Percentiles rank a stretch among this genome's conserved stretches.
Conservation (phyloP, 768 basidiomycete species). For the Chiua virens region DNA sequence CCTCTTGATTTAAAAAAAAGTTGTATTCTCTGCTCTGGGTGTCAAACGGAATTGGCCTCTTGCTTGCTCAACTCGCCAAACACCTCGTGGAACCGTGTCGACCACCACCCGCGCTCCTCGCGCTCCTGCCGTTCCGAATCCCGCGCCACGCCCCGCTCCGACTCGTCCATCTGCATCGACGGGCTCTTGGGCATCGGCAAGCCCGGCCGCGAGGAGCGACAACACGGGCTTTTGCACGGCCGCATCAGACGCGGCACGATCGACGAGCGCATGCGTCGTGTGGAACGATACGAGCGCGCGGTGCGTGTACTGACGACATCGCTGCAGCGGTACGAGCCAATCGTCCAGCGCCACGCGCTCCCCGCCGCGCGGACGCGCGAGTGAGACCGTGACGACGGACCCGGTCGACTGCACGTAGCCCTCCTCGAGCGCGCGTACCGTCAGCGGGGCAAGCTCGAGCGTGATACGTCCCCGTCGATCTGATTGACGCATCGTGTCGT, state of each 20-base stretch:
- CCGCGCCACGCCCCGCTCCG: constrained; percentile 26
- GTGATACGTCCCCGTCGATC: constrained; percentile 35
- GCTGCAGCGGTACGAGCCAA: constrained; percentile 54
- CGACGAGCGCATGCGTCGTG: constrained; percentile 25
- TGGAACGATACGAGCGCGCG: constrained; percentile 39
- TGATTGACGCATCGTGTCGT: constrained; percentile 5
- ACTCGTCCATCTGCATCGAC: constrained; percentile 52
- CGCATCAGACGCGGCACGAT: constrained; percentile 24
- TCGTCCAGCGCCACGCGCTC: constrained; percentile 11
- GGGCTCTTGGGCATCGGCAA: constrained; percentile 72
- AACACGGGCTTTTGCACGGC: constrained; percentile 36
- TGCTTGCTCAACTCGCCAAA: constrained; percentile 50
- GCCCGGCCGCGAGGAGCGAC: constrained; percentile 43
- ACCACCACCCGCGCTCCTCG: constrained; percentile 78
- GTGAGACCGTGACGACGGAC: constrained; percentile 35
- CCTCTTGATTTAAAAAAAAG: too few species aligned
- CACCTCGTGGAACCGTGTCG: constrained; percentile 62
- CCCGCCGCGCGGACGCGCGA: constrained; percentile 30
- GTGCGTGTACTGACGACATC: constrained; percentile 50
- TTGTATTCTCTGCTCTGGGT: too few species aligned
- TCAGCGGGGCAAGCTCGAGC: constrained; percentile 54
- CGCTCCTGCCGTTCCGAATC: constrained; percentile 47
- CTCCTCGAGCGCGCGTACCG: constrained; percentile 37
- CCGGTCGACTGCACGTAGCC: constrained; percentile 35
- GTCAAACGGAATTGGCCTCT: constrained; percentile 7